phyloP scores from a whole-genome alignment of 176 grass and related monocot species.

The Oryza punctata region DNA sequence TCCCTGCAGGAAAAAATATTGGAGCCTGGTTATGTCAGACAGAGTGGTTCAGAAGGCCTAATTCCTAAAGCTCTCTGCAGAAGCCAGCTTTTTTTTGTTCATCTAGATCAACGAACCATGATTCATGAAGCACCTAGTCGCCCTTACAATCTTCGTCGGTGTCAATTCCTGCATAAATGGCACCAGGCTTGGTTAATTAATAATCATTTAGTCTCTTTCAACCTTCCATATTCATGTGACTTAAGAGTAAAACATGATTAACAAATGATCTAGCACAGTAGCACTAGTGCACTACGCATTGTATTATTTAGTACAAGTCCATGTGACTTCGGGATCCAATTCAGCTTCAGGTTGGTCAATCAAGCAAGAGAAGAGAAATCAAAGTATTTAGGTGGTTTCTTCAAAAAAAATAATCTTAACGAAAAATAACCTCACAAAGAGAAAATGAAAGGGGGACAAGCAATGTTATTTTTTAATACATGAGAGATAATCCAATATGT shows the following conservation, averaged over 20 bases:
- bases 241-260: conserved; percentile 8
- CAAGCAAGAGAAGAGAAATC: neutral
- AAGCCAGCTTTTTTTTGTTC: conserved; percentile 43
- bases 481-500: too few relatives aligned
- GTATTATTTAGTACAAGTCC: neutral
- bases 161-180: conserved; percentile 43
- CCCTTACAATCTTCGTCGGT: conserved; percentile 46
- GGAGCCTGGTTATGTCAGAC: conserved; percentile 42
- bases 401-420: too few relatives aligned
- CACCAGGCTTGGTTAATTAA: conserved; percentile 21
- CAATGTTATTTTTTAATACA: too few relatives aligned
- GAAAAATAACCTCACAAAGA: too few relatives aligned
- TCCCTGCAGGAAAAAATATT: conserved; percentile 46
- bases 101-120: neutral
- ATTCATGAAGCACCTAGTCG: conserved; percentile 1
- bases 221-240: neutral
- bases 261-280: neutral
- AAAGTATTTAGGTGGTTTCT: too few relatives aligned
- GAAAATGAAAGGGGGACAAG: too few relatives aligned
- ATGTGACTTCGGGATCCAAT: neutral
- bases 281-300: neutral
- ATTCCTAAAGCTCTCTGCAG: conserved; percentile 35
- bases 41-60: conserved; percentile 40
- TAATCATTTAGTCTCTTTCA: neutral
- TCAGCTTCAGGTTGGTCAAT: neutral